Base-by-base conservation (phyloP, 2,329 filamentous ascomycete species). In the Pseudogymnoascus sp. region DNA sequence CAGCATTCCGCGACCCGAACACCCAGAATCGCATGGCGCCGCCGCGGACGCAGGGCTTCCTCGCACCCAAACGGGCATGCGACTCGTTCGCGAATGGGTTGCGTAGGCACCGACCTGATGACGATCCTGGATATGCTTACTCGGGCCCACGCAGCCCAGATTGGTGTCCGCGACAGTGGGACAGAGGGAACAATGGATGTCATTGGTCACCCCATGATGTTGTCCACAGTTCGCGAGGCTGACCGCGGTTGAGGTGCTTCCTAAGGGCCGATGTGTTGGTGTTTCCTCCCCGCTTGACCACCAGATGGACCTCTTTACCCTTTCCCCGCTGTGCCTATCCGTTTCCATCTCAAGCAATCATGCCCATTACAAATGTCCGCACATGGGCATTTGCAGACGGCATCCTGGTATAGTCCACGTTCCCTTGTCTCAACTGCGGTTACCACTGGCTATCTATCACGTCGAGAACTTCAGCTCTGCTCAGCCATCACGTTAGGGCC, bases 361-460 rank as follows among this genome's bases (percentile, higher is more conserved):
- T 15, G 50, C 29, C 50, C 50, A 56, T 56, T 56, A 56, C 50
- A 56, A 56, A 56, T 33, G 10, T 33, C 29, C 5, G 11, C 10
- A 56, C 50, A 56, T 33, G 50, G 26, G 50, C 50, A 33, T 33
- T 19, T 56, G 10, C 50, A 56, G 26, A 56, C 15, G 11, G 10
- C 10, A 56, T 56, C 50, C 50, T 33, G 29, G 50, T 56, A 56
- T 33, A 56, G 26, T 56, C 50, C 29, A 56, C 26, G 50, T 56
- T 56, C 33, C 50, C 50, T 56, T 56, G 50, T 56, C 50, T 56
- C 11, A 56, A 56, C 50, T 56, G 50, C 50, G 50, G 50, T 56
- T 56, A 3, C n/a, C n/a, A 56, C 50, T 56, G 50, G 50, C 11
- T 56, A 33, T 56, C 50, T 19, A 10, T 56, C 50, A 5, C 50